phyloP scores from a whole-genome alignment of 2,329 filamentous ascomycete species.

The Xylaria sp. region DNA sequence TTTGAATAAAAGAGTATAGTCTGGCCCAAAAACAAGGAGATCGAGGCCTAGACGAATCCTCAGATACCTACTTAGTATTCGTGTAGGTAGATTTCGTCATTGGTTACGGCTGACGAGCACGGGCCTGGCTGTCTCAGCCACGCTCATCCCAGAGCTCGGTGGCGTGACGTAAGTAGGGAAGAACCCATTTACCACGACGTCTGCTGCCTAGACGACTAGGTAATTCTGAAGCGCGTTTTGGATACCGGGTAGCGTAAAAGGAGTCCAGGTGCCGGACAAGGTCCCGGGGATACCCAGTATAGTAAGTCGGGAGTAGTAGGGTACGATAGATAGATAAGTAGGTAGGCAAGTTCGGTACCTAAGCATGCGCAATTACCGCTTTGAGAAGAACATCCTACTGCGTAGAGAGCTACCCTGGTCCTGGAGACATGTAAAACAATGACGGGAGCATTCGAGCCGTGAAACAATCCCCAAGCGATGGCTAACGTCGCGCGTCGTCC shows the following conservation, averaged over 20 bases:
- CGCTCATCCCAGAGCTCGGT: neutral
- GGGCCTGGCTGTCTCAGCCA: slow-evolving; percentile 28
- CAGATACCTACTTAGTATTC: too few relatives aligned
- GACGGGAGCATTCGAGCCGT: neutral
- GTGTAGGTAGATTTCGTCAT: neutral
- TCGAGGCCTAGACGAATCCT: neutral
- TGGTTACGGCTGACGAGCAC: slow-evolving; percentile 6
- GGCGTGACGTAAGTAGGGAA: neutral
- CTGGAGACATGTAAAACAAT: neutral
- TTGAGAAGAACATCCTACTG: neutral
- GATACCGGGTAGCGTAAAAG: neutral
- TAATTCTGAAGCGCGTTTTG: neutral
- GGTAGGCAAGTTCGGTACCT: too few relatives aligned
- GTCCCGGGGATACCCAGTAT: neutral
- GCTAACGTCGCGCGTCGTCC: slow-evolving; percentile 10
- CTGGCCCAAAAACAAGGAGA: neutral
- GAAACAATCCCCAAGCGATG: neutral
- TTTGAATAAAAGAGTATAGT: neutral
- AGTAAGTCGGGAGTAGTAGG: neutral
- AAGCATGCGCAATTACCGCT: slow-evolving; percentile 7
- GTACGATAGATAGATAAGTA: neutral
- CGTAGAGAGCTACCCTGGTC: neutral
- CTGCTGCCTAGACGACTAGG: neutral
- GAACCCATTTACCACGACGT: neutral
- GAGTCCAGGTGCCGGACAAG: slow-evolving; percentile 1